These are phyloP conservation scores for Smittium culicis DNA, from an alignment of 371 early-diverging fungal species.

Conservation along the genomic window DNA sequence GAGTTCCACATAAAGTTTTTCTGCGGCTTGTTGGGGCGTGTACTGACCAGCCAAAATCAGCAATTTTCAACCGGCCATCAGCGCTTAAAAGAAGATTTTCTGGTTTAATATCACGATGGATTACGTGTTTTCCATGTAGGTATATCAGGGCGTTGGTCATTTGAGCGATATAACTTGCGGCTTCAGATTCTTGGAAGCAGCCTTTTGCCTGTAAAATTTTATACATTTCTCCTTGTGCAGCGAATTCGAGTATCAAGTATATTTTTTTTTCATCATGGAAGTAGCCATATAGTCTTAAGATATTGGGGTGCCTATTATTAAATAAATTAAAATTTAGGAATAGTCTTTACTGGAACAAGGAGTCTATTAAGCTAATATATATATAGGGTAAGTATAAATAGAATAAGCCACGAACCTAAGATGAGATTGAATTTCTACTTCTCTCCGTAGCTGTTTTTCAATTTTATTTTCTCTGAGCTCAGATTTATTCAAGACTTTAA, in stretches of 20 bases:
- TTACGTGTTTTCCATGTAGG: slow-evolving; percentile 86
- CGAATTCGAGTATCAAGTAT: slow-evolving; percentile 94
- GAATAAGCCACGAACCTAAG: slow-evolving; percentile 37
- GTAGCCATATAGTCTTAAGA: slow-evolving; percentile 89
- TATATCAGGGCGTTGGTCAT: slow-evolving; percentile 76
- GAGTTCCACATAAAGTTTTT: slow-evolving; percentile 89
- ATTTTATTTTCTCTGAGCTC: slow-evolving; percentile 60
- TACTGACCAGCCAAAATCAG: slow-evolving; percentile 99
- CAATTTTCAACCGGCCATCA: slow-evolving; percentile 80
- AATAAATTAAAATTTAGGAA: slow-evolving; percentile 9
- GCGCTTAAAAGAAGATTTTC: slow-evolving; percentile 89
- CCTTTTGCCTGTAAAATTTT: slow-evolving; percentile 49
- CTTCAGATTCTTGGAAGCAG: slow-evolving; percentile 58
- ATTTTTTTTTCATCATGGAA: slow-evolving; percentile 89
- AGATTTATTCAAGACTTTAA: slow-evolving; percentile 82
- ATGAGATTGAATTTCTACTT: slow-evolving; percentile 95
- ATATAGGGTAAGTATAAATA: slow-evolving; percentile 21
- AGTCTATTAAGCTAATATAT: slow-evolving; percentile 8
- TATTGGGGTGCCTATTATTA: slow-evolving; percentile 66
- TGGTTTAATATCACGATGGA: slow-evolving; percentile 93
- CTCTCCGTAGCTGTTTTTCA: slow-evolving; percentile 81
- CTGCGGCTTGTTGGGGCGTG: slow-evolving; percentile 75
- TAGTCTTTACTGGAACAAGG: slow-evolving; percentile 2
- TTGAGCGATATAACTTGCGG: slow-evolving; percentile 81
- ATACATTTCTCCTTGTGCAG: slow-evolving; percentile 88